Percentiles rank a stretch among this genome's conserved stretches.
Conservation (phyloP, 805 yeast species). For the Pichia deserticola region DNA sequence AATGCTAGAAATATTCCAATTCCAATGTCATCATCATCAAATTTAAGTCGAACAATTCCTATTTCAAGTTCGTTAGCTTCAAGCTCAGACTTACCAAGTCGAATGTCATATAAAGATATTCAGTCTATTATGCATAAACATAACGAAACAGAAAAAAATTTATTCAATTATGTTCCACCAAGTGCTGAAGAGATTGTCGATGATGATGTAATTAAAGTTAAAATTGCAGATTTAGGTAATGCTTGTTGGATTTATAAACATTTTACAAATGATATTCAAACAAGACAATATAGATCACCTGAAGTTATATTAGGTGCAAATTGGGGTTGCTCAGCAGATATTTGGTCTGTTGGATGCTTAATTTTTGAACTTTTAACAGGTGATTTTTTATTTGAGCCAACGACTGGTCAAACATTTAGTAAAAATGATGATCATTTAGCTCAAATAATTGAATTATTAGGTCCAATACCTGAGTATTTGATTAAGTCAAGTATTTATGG, state of each 20-base stretch:
- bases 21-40: not conserved
- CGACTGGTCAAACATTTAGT: slow-evolving; percentile 62
- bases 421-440: slow-evolving; percentile 97
- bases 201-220: slow-evolving; percentile 58
- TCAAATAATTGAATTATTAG: slow-evolving; percentile 68
- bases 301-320: slow-evolving; percentile 71
- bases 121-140: slow-evolving; percentile 36
- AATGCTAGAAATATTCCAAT: not conserved
- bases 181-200: slow-evolving; percentile 30
- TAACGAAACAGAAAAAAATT: slow-evolving; percentile 25
- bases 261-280: slow-evolving; percentile 83
- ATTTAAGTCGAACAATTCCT: not conserved
- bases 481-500: slow-evolving; percentile 58
- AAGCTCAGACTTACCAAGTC: slow-evolving; percentile 8
- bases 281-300: slow-evolving; percentile 89
- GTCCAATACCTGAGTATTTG: slow-evolving; percentile 43
- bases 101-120: slow-evolving; percentile 23
- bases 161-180: slow-evolving; percentile 28
- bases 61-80: slow-evolving; percentile 4
- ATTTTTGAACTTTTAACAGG: slow-evolving; percentile 89
- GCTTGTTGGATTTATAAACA: slow-evolving; percentile 79
- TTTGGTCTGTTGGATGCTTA: slow-evolving; percentile 94
- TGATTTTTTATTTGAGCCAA: slow-evolving; percentile 90
- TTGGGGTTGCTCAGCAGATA: slow-evolving; percentile 95
- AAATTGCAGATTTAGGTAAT: slow-evolving; percentile 90